Evolutionary conservation across 2,329 filamentous ascomycete species (phyloP), one percentile per base, ranked within the genome.

Genomic region (Verticillium alfalfae): DNA sequence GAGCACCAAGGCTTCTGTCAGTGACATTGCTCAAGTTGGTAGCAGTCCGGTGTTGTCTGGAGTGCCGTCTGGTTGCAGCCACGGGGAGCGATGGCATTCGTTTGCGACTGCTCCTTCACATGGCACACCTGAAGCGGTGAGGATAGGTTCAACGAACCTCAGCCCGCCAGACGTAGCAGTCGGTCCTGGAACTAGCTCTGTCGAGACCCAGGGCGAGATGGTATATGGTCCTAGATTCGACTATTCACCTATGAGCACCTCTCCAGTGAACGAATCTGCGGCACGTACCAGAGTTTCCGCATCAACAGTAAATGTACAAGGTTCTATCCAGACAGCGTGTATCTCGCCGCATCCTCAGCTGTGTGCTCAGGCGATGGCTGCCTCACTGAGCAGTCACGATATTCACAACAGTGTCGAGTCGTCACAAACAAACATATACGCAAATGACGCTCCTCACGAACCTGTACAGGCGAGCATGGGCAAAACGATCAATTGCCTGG

Each of bases 71-170:
- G 36, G 62, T 9, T 38, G 34, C 37, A 52, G n/a, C 6, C 49
- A 64, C 13, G 62, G 61, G 16, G 36, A 60, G 12, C 54, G 45
- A 22, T 62, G 64, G 64, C 60, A 58, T 10, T 38, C 37, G 5
- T 59, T 61, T 34, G 26, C 57, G 5, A 34, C 22, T 15, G 39
- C 41, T n/a, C 54, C 54, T 36, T 31, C 9, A 7, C n/a, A 5
- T 18, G n/a, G 5, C 45, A 9, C 7, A 8, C 6, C 22, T 18
- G 3, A 26, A 22, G 5, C 5, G 13, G 9, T 18, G 8, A 22
- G 9, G 2, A 18, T 18, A 22, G 7, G 18, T 4, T 22, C 45
- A 18, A 6, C 2, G 18, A 49, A 18, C 18, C n/a, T 18, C 22
- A 49, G 9, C 5, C 9, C 12, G 7, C 45, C 45, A 2, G 45